Conservation (phyloP, 2,329 filamentous ascomycete species). For the Fusarium denticulatum region DNA sequence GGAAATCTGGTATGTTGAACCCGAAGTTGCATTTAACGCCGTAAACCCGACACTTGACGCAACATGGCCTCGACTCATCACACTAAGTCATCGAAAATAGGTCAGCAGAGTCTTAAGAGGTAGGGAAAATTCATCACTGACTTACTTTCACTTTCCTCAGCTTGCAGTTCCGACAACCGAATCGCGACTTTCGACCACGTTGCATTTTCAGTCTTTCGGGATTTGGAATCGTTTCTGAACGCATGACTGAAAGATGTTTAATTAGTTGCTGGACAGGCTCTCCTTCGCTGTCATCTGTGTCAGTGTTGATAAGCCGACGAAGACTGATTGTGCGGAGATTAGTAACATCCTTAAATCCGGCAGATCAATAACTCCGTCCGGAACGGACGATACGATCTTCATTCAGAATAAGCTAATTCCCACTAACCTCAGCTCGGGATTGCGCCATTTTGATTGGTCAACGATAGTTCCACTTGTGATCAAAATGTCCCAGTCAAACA, state of each 20-base stretch:
- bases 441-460: not conserved
- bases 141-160: not conserved
- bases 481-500: fast-evolving
- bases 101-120: fast-evolving
- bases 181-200: not conserved
- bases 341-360: not conserved
- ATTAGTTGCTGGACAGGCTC: fast-evolving
- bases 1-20: not conserved
- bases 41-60: not conserved
- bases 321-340: not conserved
- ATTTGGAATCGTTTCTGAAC: fast-evolving
- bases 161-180: not conserved
- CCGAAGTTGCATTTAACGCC: not conserved
- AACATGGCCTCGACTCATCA: not conserved
- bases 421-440: not conserved
- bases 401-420: not conserved
- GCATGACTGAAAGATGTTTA: not conserved
- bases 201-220: fast-evolving
- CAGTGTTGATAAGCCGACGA: fast-evolving
- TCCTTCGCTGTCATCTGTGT: not conserved
- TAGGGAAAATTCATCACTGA: fast-evolving
- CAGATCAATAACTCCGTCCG: not conserved
- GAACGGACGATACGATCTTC: not conserved
- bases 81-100: not conserved
- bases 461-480: not conserved